Evolutionary conservation across 2,329 filamentous ascomycete species (phyloP), one percentile per base, ranked within the genome.

Genomic region (Pseudogymnoascus sp.): DNA sequence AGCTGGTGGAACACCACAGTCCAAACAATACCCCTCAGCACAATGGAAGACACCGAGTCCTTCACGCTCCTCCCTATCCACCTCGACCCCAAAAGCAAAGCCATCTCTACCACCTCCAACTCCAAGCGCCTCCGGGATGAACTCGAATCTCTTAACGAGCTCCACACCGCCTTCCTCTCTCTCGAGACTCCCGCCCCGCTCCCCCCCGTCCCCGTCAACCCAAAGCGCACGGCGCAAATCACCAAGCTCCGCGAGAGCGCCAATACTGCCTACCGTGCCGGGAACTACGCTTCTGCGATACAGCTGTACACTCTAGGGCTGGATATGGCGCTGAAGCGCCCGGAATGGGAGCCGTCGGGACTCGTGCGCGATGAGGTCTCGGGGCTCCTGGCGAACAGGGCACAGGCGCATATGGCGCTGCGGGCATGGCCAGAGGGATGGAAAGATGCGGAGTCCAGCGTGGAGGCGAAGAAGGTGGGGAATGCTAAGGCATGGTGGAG

Each of bases 401-500:
- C 92, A 62, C 92, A 97, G 81, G 90, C 91, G 64, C 83, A 93
- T 75, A 96, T 97, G 87, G 87, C 86, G 15, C 77, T 88, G 74
- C 84, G 87, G 75, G 82, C 82, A 68, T 97, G 93, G 92, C 82
- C 89, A 0, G 91, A 94, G 77, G 94, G 86, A 4, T 83, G 88
- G n/a, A 81, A 91, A 5, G 94, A 99, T 75, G 92, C 92, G 3
- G 88, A 95, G 78, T 84, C 86, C 31, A 94, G 90, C 73, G 88
- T 96, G 45, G 92, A 96, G 79, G 87, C 90, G 65, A 92, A 93
- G 80, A 84, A 86, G 67, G 82, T 87, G 42, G 92, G 88, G 39
- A 97, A 99, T 74, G 86, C 90, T 1, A 97, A 97, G 84, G 92
- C 87, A 0, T 97, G 93, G 91, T 97, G 91, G 87, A 81, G 94